phyloP scores from a whole-genome alignment of 2,329 filamentous ascomycete genomes.

The Cadophora luteo-olivacea region DNA sequence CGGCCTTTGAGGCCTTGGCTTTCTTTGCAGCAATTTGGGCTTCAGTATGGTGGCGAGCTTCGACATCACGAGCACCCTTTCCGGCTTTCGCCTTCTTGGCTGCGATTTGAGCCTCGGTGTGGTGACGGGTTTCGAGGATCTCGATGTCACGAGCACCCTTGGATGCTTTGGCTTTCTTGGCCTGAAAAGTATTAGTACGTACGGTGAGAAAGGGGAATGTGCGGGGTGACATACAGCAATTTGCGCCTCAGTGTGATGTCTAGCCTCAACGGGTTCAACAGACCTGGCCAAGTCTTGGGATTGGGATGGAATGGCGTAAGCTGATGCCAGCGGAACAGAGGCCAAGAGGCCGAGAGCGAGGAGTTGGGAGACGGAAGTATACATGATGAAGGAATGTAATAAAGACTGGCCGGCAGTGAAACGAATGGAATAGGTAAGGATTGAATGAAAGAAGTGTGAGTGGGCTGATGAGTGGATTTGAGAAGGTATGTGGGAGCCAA shows the following conservation, averaged over 20 bases:
- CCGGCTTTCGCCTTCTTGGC: slow-evolving; percentile 9
- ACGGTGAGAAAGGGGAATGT: not conserved
- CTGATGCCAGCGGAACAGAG: slow-evolving; percentile 37
- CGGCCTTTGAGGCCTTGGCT: no score
- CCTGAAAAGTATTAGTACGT: not conserved
- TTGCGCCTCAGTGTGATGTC: slow-evolving; percentile 35
- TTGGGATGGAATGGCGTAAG: slow-evolving; percentile 30
- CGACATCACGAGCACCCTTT: not conserved
- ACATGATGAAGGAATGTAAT: slow-evolving; percentile 38
- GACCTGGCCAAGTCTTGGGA: slow-evolving; percentile 30
- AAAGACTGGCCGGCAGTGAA: slow-evolving; percentile 43
- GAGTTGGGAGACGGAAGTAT: slow-evolving; percentile 41
- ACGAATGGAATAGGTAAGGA: slow-evolving; percentile 32
- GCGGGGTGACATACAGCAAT: slow-evolving; percentile 26
- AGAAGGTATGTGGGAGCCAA: slow-evolving; percentile 23
- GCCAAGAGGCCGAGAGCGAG: slow-evolving; percentile 41
- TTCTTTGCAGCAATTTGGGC: slow-evolving; percentile 33
- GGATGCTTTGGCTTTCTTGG: slow-evolving; percentile 31
- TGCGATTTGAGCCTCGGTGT: slow-evolving; percentile 36
- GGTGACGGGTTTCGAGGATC: slow-evolving; percentile 27
- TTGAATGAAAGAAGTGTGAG: slow-evolving; percentile 22
- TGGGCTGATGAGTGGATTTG: slow-evolving; percentile 32
- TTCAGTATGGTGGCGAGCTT: slow-evolving; percentile 31
- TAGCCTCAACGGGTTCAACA: slow-evolving; percentile 31
- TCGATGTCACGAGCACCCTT: slow-evolving; percentile 25